These are phyloP conservation scores for Lathyrus sativus DNA, from an alignment of 306 rosid species.

Conservation along the genomic window DNA sequence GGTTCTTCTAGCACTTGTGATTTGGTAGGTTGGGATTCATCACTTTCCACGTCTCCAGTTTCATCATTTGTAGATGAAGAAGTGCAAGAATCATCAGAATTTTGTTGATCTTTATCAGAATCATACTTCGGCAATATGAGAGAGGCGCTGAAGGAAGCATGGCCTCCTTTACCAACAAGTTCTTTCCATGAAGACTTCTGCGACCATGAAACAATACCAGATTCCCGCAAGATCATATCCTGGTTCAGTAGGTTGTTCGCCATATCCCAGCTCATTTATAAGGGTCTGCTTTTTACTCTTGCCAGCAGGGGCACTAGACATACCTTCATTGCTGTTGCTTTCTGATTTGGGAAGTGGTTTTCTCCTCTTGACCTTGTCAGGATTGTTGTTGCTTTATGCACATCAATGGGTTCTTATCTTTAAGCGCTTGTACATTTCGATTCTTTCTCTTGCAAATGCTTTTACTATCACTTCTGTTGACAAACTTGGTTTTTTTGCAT, in stretches of 20 bases:
- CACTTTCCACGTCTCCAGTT: conserved; percentile 31
- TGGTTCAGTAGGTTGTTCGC: conserved; percentile 37
- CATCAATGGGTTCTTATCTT: conserved; percentile 39
- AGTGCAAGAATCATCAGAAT: conserved; percentile 18
- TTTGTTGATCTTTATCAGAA: too few species aligned
- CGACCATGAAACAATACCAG: conserved; percentile 55
- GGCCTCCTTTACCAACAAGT: conserved; percentile 57
- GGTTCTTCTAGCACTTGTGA: conserved; percentile 14
- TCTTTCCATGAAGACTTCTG: conserved; percentile 82
- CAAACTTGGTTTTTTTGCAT: too few species aligned
- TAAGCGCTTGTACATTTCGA: too few species aligned
- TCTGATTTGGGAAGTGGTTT: conserved; percentile 42
- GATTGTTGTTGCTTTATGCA: conserved; percentile 39
- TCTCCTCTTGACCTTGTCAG: conserved; percentile 49
- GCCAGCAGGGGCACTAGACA: conserved; percentile 37
- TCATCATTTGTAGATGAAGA: conserved; percentile 33
- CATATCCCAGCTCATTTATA: conserved; percentile 40
- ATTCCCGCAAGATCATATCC: conserved; percentile 40
- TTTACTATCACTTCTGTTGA: too few species aligned
- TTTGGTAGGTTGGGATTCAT: conserved; percentile 28
- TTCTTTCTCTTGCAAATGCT: too few species aligned
- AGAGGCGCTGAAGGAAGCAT: conserved; percentile 54
- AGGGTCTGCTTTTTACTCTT: conserved; percentile 33
- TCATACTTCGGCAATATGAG: conserved; percentile 45
- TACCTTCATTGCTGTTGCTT: conserved; percentile 33